Base-by-base conservation (phyloP, 108 stramenopile species). In the Pseudonitzschia pungens region DNA sequence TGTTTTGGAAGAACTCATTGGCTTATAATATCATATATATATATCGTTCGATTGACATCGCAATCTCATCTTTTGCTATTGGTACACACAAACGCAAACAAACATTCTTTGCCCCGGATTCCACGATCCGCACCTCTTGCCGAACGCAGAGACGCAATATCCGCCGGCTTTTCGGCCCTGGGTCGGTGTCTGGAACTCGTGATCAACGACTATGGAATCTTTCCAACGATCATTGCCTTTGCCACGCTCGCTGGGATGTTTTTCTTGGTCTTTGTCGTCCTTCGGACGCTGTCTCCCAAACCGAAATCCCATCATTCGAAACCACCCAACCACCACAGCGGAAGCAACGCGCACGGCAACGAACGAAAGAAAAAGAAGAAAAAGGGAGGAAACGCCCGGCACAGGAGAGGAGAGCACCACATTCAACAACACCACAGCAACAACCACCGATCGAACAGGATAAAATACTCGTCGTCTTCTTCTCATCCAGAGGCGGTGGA, bases 131-230 rank as follows among this genome's bases (percentile, higher is more conserved):
- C 45, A 29, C 45, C 45, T 48, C n/a, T 57, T 16, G 41, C 71
- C 22, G 11, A 42, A 36, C 16, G 62, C 44, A 72, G 75, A 62
- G 40, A 66, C 73, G 48, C 32, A 41, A 56, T 72, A 4, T 41
- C 70, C 33, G 72, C 83, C 20, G 11, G 78, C 8, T 27, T 79
- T 22, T 73, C 77, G 22, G 72, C 78, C n/a, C 36, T 58, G 16
- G 51, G 51, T 12, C 57, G 71, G 31, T 59, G 71, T 33, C 73
- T 77, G 84, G 72, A 70, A 26, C 65, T 84, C 21, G 14, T 84
- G 2, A 68, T 89, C 40, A 40, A 80, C 12, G 82, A 86, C 66
- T 75, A 81, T 62, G 83, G 83, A 14, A 66, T 81, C 43, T 72
- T 89, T 59, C 69, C 83, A 58, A 82, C 84, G 20, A 76, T 79